A percentile compares a stretch with the other conserved stretches of the same genome.
Conservation (phyloP, 2,329 filamentous ascomycete genomes). For the Huntiella bhutanensis region DNA sequence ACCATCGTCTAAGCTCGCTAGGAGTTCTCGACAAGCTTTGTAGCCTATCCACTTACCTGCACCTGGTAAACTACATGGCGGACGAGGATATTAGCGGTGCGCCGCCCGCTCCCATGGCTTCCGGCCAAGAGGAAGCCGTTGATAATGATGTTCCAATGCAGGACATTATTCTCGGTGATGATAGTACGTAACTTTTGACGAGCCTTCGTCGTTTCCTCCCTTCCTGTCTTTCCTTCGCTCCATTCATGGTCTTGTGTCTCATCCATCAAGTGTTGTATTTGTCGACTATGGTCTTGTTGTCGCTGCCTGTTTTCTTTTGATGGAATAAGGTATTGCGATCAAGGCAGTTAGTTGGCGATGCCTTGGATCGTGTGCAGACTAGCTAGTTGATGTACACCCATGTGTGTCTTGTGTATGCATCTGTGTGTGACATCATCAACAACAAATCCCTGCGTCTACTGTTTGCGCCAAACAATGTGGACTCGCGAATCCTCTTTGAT, state of each 20-base stretch:
- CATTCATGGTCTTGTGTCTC: background rate
- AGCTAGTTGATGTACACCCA: no score
- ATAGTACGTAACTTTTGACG: conserved; percentile 7
- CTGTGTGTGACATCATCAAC: background rate
- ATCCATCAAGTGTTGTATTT: background rate
- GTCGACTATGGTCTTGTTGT: background rate
- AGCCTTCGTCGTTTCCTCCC: background rate
- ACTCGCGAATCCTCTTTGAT: background rate
- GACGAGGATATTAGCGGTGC: conserved; percentile 7
- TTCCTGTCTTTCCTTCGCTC: background rate
- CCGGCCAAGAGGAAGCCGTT: background rate
- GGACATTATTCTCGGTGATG: conserved; percentile 7
- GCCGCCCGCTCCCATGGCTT: conserved; percentile 4
- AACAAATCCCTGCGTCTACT: background rate
- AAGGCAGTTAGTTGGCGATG: no score
- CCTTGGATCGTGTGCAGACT: no score
- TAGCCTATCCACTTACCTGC: no score
- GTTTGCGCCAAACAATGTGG: no score
- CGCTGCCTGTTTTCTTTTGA: no score
- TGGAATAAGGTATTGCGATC: no score
- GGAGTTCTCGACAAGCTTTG: background rate
- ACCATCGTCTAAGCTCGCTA: background rate
- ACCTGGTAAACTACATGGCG: conserved; percentile 2
- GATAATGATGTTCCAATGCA: conserved; percentile 6
- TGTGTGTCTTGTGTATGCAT: no score